phyloP scores from a whole-genome alignment of 2,329 filamentous ascomycete species.

The Oidium heveae region DNA sequence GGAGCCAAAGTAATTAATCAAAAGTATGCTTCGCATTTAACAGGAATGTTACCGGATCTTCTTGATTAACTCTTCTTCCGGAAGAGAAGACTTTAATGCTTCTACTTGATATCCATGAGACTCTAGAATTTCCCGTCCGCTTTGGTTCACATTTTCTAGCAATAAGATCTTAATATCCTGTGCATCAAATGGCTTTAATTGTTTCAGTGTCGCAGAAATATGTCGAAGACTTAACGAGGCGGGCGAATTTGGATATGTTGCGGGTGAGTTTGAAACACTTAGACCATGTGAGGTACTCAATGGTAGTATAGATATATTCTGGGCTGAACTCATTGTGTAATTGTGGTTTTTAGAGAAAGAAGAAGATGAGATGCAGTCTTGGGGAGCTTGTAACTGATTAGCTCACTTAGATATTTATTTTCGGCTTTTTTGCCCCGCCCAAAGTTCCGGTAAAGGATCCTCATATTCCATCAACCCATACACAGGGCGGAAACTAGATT shows the following conservation, averaged over 20 bases:
- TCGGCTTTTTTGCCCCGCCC: no score
- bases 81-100: conserved; percentile 62
- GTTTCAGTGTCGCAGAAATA: conserved; percentile 32
- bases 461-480: no score
- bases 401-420: no score
- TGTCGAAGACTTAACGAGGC: conserved; percentile 14
- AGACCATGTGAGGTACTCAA: neutral
- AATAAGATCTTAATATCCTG: conserved; percentile 91
- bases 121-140: conserved; percentile 58
- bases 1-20: conserved; percentile 7
- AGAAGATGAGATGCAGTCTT: no score
- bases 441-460: no score
- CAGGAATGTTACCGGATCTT: conserved; percentile 53
- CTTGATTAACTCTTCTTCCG: conserved; percentile 82
- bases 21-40: conserved; percentile 8
- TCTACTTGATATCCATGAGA: conserved; percentile 92
- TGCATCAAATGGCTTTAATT: conserved; percentile 83
- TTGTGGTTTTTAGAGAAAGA: no score
- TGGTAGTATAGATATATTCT: neutral
- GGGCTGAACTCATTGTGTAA: neutral
- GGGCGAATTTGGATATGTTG: neutral
- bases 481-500: no score
- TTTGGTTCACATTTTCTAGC: conserved; percentile 86
- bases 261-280: neutral
- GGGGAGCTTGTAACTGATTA: no score